A percentile compares a stretch with the other conserved stretches of the same genome.
phyloP scores from a whole-genome alignment of 345 rosid species.

The Draba incana region DNA sequence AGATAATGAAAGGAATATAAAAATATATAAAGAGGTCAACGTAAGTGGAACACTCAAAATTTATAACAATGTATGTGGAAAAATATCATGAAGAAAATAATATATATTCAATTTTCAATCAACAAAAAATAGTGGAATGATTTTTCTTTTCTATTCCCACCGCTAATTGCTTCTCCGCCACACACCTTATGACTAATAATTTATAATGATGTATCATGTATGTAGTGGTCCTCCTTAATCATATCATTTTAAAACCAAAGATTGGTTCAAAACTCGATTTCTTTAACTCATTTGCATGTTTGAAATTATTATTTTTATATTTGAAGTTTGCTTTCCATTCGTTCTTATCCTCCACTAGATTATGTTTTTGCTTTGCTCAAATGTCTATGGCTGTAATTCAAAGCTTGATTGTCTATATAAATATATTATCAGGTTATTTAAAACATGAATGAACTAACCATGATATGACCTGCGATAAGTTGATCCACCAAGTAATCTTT shows the following conservation, averaged over 20 bases:
- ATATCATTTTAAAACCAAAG: slow-evolving; percentile 23
- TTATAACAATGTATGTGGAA: slow-evolving; percentile 32
- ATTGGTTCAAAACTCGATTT: slow-evolving; percentile 39
- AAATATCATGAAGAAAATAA: background rate
- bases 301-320: slow-evolving; percentile 6
- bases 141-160: slow-evolving; percentile 31
- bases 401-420: slow-evolving; percentile 8
- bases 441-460: slow-evolving; percentile 7
- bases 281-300: slow-evolving; percentile 12
- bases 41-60: slow-evolving; percentile 32
- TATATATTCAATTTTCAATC: background rate
- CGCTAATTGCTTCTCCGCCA: slow-evolving; percentile 37
- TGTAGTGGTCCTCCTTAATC: slow-evolving; percentile 28
- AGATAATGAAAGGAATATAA: slow-evolving; percentile 33
- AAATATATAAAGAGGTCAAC: slow-evolving; percentile 27
- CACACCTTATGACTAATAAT: slow-evolving; percentile 30
- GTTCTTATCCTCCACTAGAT: slow-evolving; percentile 36
- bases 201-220: slow-evolving; percentile 38
- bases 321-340: slow-evolving; percentile 36
- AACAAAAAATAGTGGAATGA: slow-evolving; percentile 20
- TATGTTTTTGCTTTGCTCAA: slow-evolving; percentile 23
- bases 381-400: slow-evolving; percentile 9
- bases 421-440: slow-evolving; percentile 12
- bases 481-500: slow-evolving; percentile 13
- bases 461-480: background rate